A percentile compares a stretch with the other conserved stretches of the same genome.
These are phyloP conservation scores for Malus orientalis DNA, from an alignment of 306 rosid species.

Conservation along the genomic window DNA sequence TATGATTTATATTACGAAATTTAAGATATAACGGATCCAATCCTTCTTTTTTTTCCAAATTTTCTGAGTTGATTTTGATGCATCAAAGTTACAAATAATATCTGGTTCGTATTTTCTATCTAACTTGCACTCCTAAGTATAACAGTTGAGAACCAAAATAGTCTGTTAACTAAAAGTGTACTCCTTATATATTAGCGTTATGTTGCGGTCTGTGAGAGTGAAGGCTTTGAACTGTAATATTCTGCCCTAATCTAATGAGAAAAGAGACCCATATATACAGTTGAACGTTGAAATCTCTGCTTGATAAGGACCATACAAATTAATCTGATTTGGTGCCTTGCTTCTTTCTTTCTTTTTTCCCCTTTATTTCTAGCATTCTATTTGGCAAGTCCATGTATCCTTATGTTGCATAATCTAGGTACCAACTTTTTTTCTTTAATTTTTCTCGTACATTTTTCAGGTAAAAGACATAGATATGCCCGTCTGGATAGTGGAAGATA, in stretches of 20 bases:
- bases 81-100: neutral
- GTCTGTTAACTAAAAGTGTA: neutral
- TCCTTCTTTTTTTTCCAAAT: neutral
- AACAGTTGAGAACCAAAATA: neutral
- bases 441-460: neutral
- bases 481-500: neutral
- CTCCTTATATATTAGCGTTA: neutral
- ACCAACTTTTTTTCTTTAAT: neutral
- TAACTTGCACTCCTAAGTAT: neutral
- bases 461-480: neutral
- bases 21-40: neutral
- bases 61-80: neutral
- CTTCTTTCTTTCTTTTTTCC: neutral
- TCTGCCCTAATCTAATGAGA: neutral
- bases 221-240: neutral
- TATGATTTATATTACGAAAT: too few species aligned
- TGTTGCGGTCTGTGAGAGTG: neutral
- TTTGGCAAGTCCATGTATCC: constrained; percentile 1
- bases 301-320: neutral
- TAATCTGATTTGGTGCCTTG: neutral
- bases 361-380: neutral
- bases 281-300: neutral
- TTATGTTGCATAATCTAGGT: neutral
- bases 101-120: neutral
- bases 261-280: neutral